Evolutionary conservation across 805 yeast genomes (phyloP).

Genomic region (Ogataea trehalophila): DNA sequence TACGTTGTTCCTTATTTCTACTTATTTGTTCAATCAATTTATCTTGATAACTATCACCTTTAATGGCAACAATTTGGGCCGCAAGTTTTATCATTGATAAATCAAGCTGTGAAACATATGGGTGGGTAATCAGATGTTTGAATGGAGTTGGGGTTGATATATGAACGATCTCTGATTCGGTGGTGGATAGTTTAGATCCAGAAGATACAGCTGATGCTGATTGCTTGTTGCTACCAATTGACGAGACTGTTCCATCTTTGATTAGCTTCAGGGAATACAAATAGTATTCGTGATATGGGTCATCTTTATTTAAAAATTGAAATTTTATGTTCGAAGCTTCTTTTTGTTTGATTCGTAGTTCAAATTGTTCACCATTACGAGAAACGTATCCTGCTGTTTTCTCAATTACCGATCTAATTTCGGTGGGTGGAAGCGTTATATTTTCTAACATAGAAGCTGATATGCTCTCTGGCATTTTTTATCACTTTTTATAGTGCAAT

Average conservation of each 20-base stretch:
- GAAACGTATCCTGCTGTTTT: conserved; percentile 69
- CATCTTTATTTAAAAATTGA: conserved; percentile 51
- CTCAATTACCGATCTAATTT: conserved; percentile 48
- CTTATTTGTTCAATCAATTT: conserved; percentile 28
- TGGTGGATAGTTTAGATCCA: too few species aligned
- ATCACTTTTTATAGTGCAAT: too few species aligned
- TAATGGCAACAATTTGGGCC: conserved; percentile 62
- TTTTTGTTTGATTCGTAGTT: conserved; percentile 43
- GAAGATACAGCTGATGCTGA: too few species aligned
- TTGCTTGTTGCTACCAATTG: background rate
- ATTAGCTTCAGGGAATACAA: conserved; percentile 37
- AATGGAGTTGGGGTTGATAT: conserved; percentile 13
- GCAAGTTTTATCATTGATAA: conserved; percentile 64
- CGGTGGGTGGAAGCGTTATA: conserved; percentile 51
- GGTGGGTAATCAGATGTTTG: conserved; percentile 25
- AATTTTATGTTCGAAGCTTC: conserved; percentile 51
- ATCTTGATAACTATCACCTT: conserved; percentile 45
- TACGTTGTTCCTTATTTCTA: conserved; percentile 31
- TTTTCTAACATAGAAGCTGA: conserved; percentile 29
- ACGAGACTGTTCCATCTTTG: conserved; percentile 20
- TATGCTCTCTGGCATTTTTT: background rate
- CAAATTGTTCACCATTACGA: conserved; percentile 66
- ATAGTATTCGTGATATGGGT: conserved; percentile 59
- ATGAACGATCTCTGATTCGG: background rate
- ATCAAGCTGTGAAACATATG: conserved; percentile 55